phyloP scores from a whole-genome alignment of 352 stramenopile genomes.

The Pythium aquatile region DNA sequence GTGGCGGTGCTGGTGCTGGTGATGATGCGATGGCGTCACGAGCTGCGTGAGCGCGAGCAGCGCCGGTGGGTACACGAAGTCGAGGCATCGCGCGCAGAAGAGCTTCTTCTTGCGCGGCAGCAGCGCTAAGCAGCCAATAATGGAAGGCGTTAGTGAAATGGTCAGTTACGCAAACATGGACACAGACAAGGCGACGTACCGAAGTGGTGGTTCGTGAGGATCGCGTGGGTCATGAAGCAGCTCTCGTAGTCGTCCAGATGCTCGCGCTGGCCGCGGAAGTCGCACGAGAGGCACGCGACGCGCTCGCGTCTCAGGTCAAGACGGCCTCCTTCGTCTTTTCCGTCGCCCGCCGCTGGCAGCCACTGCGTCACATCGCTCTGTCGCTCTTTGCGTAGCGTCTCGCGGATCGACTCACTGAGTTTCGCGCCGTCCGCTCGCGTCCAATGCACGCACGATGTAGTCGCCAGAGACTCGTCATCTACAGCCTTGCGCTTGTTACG shows the following conservation, averaged over 20 bases:
- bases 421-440: conserved; percentile 2
- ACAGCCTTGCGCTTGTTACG: background rate
- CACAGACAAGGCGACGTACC: conserved; percentile 28
- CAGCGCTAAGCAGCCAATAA: conserved; percentile 3
- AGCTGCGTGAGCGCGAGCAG: conserved; percentile 28
- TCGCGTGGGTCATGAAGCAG: conserved; percentile 69
- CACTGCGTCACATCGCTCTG: background rate
- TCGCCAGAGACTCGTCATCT: background rate
- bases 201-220: conserved; percentile 57
- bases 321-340: background rate
- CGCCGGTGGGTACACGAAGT: conserved; percentile 56
- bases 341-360: background rate
- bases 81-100: conserved; percentile 56
- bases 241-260: conserved; percentile 23
- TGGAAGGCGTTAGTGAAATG: background rate
- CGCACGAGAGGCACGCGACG: conserved; percentile 52
- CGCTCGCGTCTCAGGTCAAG: conserved; percentile 21
- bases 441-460: conserved; percentile 11
- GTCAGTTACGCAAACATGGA: background rate
- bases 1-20: background rate
- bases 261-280: conserved; percentile 45
- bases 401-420: conserved; percentile 8
- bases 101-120: conserved; percentile 32
- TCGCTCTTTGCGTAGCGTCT: conserved; percentile 12
- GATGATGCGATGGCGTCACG: conserved; percentile 18